These are phyloP conservation scores for Fusarium sp. DNA, from an alignment of 2,329 filamentous ascomycete genomes.

Conservation along the genomic window DNA sequence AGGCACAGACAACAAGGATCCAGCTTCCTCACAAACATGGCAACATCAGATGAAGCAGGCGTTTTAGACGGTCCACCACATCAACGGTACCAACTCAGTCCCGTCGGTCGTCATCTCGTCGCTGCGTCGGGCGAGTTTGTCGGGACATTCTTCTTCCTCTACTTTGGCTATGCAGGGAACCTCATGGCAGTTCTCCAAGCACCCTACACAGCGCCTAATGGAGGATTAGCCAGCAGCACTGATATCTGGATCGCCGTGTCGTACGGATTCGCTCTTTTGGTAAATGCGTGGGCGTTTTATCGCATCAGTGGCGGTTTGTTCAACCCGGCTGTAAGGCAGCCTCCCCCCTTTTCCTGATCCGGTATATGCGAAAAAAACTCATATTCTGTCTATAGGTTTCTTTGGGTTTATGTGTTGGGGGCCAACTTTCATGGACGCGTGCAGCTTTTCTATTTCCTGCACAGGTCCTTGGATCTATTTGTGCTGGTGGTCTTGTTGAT, in stretches of 20 bases:
- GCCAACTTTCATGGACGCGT: constrained; percentile 35
- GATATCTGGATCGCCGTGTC: constrained; percentile 36
- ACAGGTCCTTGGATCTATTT: constrained; percentile 68
- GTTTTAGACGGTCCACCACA: neutral
- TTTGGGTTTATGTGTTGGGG: constrained; percentile 33
- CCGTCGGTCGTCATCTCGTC: constrained; percentile 33
- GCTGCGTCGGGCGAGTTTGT: constrained; percentile 39
- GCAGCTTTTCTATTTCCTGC: constrained; percentile 59
- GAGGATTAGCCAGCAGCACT: constrained; percentile 28
- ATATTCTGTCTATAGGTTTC: constrained; percentile 27
- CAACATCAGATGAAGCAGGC: neutral
- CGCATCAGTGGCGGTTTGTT: constrained; percentile 62
- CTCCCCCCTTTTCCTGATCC: no score
- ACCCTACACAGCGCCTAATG: constrained; percentile 15
- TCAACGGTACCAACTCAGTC: constrained; percentile 24
- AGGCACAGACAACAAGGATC: neutral
- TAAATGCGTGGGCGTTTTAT: constrained; percentile 67
- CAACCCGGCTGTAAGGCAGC: constrained; percentile 49
- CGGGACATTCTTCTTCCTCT: constrained; percentile 41
- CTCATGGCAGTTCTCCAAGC: constrained; percentile 32
- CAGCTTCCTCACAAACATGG: neutral
- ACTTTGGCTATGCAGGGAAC: constrained; percentile 43
- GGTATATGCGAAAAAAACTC: neutral
- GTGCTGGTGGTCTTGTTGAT: constrained; percentile 66
- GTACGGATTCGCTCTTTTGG: constrained; percentile 53